Evolutionary conservation across 208 protist genomes (phyloP).

Genomic region (Crithidia acanthocephali): DNA sequence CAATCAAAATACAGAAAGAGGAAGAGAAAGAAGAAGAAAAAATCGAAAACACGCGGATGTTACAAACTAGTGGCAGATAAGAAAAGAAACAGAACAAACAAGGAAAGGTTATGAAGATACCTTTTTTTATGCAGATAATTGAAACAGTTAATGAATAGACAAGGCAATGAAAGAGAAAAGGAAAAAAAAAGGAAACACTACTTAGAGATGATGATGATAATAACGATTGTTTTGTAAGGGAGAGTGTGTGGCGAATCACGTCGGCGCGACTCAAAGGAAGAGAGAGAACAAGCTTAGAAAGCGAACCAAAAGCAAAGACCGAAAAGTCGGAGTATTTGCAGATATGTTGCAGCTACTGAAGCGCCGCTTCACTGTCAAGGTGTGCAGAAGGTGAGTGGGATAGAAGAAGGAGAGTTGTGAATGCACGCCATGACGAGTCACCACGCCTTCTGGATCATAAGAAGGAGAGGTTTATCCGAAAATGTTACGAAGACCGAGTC

Average conservation of each 20-base stretch:
- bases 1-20: conserved; percentile 15
- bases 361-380: conserved; percentile 1
- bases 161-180: conserved; percentile 11
- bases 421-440: too few species aligned
- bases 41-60: neutral
- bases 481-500: too few species aligned
- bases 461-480: too few species aligned
- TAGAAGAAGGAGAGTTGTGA: neutral
- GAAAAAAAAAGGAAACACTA: conserved; percentile 10
- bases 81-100: conserved; percentile 17
- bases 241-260: conserved; percentile 4
- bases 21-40: neutral
- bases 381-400: neutral
- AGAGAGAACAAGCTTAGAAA: neutral
- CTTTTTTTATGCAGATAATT: conserved; percentile 10
- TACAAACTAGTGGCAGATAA: neutral
- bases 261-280: conserved; percentile 5
- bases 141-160: conserved; percentile 9
- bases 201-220: conserved; percentile 2
- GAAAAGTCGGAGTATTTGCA: neutral
- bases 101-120: neutral
- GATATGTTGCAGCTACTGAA: conserved; percentile 1
- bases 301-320: neutral
- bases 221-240: conserved; percentile 2
- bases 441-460: too few species aligned